phyloP scores from a whole-genome alignment of 768 basidiomycete genomes.

The Lentinula aciculospora region DNA sequence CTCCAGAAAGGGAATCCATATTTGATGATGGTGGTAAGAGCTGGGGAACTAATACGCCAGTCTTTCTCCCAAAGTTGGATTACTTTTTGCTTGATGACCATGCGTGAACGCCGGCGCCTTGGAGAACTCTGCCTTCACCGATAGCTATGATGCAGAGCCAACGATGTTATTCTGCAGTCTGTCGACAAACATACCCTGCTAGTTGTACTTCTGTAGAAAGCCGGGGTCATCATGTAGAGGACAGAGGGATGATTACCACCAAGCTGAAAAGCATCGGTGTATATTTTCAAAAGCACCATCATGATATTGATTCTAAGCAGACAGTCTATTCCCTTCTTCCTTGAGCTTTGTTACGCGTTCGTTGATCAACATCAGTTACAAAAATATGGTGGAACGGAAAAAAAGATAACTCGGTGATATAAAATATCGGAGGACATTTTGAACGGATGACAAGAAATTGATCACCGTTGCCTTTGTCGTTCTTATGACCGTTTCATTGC shows the following conservation, averaged over 20 bases:
- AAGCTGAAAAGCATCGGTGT: conserved; percentile 10
- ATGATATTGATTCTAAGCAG: conserved; percentile 11
- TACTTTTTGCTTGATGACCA: conserved; percentile 12
- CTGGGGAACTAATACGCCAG: conserved; percentile 10
- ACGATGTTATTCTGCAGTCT: neutral
- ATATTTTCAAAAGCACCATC: conserved; percentile 13
- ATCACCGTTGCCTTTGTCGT: too few relatives aligned
- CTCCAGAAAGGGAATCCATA: conserved; percentile 19
- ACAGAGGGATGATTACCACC: conserved; percentile 9
- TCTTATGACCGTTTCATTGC: too few relatives aligned
- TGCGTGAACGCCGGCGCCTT: conserved; percentile 8
- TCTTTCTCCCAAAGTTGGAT: conserved; percentile 11
- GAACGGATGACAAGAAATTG: too few relatives aligned
- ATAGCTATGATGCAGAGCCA: neutral
- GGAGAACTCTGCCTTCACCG: neutral
- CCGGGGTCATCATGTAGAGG: neutral
- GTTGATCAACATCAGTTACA: neutral
- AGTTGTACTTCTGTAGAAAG: neutral
- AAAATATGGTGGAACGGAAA: neutral
- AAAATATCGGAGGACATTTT: too few relatives aligned
- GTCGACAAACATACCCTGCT: neutral
- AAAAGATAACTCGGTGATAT: too few relatives aligned
- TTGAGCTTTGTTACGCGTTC: conserved; percentile 10
- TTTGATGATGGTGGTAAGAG: conserved; percentile 15
- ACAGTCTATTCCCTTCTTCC: conserved; percentile 18